phyloP scores from a whole-genome alignment of 1,139 yeast genomes.

The Yarrowia galli region DNA sequence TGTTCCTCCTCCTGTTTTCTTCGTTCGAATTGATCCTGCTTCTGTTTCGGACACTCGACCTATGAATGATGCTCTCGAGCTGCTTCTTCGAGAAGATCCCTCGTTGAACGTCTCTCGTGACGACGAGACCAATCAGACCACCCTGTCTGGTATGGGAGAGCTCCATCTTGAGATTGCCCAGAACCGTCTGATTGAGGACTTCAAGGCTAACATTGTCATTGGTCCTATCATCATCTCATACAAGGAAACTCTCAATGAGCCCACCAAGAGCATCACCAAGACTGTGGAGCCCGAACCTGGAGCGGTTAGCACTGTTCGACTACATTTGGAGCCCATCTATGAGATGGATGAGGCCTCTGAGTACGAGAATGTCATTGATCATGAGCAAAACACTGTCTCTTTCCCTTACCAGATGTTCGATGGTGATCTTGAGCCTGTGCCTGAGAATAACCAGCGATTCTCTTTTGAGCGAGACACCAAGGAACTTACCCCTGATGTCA shows the following conservation, averaged over 20 bases:
- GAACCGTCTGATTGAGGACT: slow-evolving; percentile 76
- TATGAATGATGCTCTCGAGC: slow-evolving; percentile 70
- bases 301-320: slow-evolving; percentile 48
- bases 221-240: slow-evolving; percentile 89
- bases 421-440: slow-evolving; percentile 37
- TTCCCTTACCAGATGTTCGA: slow-evolving; percentile 44
- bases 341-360: slow-evolving; percentile 50
- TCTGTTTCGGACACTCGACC: slow-evolving; percentile 79
- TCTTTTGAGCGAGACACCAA: slow-evolving; percentile 23
- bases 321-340: slow-evolving; percentile 64
- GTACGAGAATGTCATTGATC: slow-evolving; percentile 47
- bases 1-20: slow-evolving; percentile 93
- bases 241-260: slow-evolving; percentile 66
- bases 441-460: slow-evolving; percentile 2
- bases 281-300: slow-evolving; percentile 44
- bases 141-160: slow-evolving; percentile 95
- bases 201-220: slow-evolving; percentile 80
- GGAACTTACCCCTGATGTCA: slow-evolving; percentile 42
- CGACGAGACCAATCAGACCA: slow-evolving; percentile 87
- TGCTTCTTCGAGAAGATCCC: slow-evolving; percentile 83
- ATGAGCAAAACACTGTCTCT: slow-evolving; percentile 55
- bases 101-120: slow-evolving; percentile 70
- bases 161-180: slow-evolving; percentile 87
- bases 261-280: slow-evolving; percentile 47
- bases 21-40: slow-evolving; percentile 81